Percentiles rank a stretch among this genome's conserved stretches.
Conservation (phyloP, 2,329 filamentous ascomycete genomes). For the Anisogramma anomala region DNA sequence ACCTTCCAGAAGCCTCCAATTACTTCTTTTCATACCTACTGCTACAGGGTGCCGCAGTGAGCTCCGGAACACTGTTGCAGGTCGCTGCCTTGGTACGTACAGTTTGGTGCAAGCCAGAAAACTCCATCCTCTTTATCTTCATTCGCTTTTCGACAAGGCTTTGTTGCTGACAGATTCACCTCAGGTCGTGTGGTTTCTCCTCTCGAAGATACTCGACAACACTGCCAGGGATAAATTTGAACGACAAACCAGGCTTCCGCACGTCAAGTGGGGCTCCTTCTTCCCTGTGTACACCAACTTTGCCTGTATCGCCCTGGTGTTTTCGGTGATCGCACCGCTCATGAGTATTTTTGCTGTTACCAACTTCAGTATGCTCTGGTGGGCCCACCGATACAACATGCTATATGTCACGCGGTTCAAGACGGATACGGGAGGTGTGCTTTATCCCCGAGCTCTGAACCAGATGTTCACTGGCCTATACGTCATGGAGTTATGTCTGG, state of each 20-base stretch:
- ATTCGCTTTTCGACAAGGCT: no score
- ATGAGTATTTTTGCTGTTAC: constrained; percentile 90
- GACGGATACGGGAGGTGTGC: constrained; percentile 79
- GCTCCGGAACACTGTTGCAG: constrained; percentile 79
- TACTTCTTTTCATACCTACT: constrained; percentile 99
- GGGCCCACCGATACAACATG: constrained; percentile 93
- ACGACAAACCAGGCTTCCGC: constrained; percentile 65
- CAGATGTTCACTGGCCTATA: constrained; percentile 93
- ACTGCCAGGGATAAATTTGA: constrained; percentile 75
- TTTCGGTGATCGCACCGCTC: constrained; percentile 76
- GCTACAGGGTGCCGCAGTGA: constrained; percentile 82
- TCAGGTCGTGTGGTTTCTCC: constrained; percentile 56
- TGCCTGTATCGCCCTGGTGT: constrained; percentile 82
- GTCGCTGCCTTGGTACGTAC: constrained; percentile 53
- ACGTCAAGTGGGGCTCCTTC: constrained; percentile 81
- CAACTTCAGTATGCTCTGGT: constrained; percentile 83
- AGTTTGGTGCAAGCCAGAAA: no score
- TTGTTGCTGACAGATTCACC: no score
- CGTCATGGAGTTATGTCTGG: constrained; percentile 81
- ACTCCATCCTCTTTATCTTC: no score
- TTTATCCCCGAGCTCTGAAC: constrained; percentile 88
- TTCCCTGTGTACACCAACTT: constrained; percentile 97
- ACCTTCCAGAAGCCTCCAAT: constrained; percentile 77
- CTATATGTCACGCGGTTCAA: constrained; percentile 86
- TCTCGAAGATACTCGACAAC: constrained; percentile 70